phyloP scores from a whole-genome alignment of 1,284 basidiomycete genomes.

The Heterobasidion annosum region DNA sequence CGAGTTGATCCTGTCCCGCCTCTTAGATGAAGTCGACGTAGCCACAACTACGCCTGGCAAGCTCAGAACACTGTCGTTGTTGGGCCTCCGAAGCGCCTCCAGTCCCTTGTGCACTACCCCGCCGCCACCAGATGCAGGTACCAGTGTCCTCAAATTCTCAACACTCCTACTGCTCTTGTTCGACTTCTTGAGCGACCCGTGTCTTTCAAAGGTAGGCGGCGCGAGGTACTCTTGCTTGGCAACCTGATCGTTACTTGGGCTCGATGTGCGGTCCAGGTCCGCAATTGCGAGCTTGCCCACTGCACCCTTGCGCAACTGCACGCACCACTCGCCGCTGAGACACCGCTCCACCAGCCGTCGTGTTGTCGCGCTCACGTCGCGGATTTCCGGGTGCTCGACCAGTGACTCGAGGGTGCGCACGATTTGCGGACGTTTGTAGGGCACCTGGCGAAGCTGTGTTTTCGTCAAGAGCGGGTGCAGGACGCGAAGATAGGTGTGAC shows the following conservation, averaged over 20 bases:
- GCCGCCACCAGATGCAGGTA: slow-evolving; percentile 4
- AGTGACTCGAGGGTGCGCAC: slow-evolving; percentile 78
- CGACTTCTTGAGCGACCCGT: slow-evolving; percentile 16
- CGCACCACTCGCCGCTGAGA: slow-evolving; percentile 83
- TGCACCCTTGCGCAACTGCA: slow-evolving; percentile 40
- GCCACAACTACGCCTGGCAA: slow-evolving; percentile 34
- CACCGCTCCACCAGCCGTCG: slow-evolving; percentile 90
- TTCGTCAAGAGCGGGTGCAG: slow-evolving; percentile 92
- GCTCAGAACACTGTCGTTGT: slow-evolving; percentile 44
- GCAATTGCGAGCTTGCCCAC: slow-evolving; percentile 17
- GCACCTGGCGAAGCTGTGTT: slow-evolving; percentile 79
- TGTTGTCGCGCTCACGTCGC: slow-evolving; percentile 82
- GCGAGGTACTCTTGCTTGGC: slow-evolving; percentile 13
- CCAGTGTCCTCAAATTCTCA: slow-evolving; percentile 31
- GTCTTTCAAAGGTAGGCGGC: slow-evolving; percentile 14
- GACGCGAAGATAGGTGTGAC: slow-evolving; percentile 95
- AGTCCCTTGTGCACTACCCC: slow-evolving; percentile 23
- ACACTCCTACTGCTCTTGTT: slow-evolving; percentile 57
- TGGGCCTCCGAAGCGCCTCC: slow-evolving; percentile 20
- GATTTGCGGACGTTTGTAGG: slow-evolving; percentile 92
- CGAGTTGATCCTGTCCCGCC: slow-evolving; percentile 23
- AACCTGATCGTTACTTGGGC: slow-evolving; percentile 35
- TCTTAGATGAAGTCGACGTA: slow-evolving; percentile 13
- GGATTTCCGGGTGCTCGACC: slow-evolving; percentile 65
- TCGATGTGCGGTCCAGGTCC: slow-evolving; percentile 16